These are phyloP conservation scores for Cercospora nicotianae DNA, from an alignment of 2,329 filamentous ascomycete genomes.

Conservation along the genomic window DNA sequence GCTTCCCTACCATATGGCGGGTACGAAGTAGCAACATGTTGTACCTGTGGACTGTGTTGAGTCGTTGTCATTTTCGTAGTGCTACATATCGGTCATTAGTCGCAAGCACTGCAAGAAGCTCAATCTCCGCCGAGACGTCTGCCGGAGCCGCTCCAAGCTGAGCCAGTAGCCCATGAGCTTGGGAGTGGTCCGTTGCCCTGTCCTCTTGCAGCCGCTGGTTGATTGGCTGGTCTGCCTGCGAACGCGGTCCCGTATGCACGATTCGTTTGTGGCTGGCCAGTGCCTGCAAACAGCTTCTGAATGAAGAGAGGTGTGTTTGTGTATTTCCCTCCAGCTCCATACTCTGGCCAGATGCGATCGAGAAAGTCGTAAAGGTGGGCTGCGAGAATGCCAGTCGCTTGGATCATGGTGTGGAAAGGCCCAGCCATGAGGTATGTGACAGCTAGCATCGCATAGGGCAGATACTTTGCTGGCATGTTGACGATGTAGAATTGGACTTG, in stretches of 20 bases:
- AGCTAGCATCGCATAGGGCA: slow-evolving; percentile 77
- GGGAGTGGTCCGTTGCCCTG: slow-evolving; percentile 30
- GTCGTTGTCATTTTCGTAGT: not conserved
- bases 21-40: not conserved
- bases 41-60: not conserved
- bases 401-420: slow-evolving; percentile 57
- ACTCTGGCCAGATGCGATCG: slow-evolving; percentile 81
- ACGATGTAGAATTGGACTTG: slow-evolving; percentile 79
- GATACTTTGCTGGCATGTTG: slow-evolving; percentile 75
- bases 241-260: slow-evolving; percentile 65
- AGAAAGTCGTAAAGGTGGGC: slow-evolving; percentile 91
- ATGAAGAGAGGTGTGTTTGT: slow-evolving; percentile 73
- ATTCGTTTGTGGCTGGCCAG: slow-evolving; percentile 46
- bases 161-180: slow-evolving; percentile 37
- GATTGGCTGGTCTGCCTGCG: slow-evolving; percentile 41
- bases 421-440: slow-evolving; percentile 70
- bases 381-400: slow-evolving; percentile 77
- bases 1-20: not conserved
- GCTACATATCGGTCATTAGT: slow-evolving; percentile 13
- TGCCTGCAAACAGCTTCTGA: slow-evolving; percentile 60
- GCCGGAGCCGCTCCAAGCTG: slow-evolving; percentile 51
- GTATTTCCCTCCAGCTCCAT: slow-evolving; percentile 77
- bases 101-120: slow-evolving; percentile 7
- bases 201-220: slow-evolving; percentile 40
- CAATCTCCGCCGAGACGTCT: slow-evolving; percentile 21